A percentile compares a stretch with the other conserved stretches of the same genome.
phyloP scores from a whole-genome alignment of 1,284 basidiomycete genomes.

The Meripilus lineatus region DNA sequence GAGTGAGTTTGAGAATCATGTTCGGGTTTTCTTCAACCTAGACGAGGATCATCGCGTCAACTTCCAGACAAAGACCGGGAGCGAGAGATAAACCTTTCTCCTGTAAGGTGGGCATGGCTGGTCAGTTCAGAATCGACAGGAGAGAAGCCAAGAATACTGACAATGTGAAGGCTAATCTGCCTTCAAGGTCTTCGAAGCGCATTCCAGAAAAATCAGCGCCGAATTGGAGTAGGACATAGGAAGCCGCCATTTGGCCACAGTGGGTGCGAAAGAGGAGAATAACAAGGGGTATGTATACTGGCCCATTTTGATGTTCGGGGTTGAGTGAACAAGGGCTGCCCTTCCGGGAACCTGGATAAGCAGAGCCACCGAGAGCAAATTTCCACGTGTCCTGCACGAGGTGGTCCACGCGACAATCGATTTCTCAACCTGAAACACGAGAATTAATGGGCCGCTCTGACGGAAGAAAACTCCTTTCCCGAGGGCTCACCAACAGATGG shows the following conservation, averaged over 20 bases:
- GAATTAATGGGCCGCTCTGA: not conserved
- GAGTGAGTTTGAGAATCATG: slow-evolving; percentile 53
- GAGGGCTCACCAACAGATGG: no score
- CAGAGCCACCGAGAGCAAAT: slow-evolving; percentile 12
- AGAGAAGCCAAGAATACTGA: slow-evolving; percentile 31
- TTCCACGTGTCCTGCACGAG: slow-evolving; percentile 26
- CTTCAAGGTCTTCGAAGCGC: slow-evolving; percentile 57
- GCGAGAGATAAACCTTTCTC: slow-evolving; percentile 11
- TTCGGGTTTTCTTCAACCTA: slow-evolving; percentile 54
- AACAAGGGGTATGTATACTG: slow-evolving; percentile 9
- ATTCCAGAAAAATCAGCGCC: slow-evolving; percentile 57
- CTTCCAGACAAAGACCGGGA: slow-evolving; percentile 4
- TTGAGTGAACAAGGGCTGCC: slow-evolving; percentile 21
- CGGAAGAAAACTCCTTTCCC: no score
- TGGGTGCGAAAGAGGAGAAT: slow-evolving; percentile 17
- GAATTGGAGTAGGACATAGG: slow-evolving; percentile 56
- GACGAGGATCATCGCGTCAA: not conserved
- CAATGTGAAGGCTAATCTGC: slow-evolving; percentile 61
- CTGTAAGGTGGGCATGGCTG: slow-evolving; percentile 4
- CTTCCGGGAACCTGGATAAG: slow-evolving; percentile 13
- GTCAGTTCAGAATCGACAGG: slow-evolving; percentile 8
- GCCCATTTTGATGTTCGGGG: not conserved
- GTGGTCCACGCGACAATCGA: slow-evolving; percentile 15
- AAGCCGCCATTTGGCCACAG: slow-evolving; percentile 33
- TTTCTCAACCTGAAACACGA: slow-evolving; percentile 4